Conservation (phyloP, 1,284 basidiomycete species). For the Spongiforma sp. region DNA sequence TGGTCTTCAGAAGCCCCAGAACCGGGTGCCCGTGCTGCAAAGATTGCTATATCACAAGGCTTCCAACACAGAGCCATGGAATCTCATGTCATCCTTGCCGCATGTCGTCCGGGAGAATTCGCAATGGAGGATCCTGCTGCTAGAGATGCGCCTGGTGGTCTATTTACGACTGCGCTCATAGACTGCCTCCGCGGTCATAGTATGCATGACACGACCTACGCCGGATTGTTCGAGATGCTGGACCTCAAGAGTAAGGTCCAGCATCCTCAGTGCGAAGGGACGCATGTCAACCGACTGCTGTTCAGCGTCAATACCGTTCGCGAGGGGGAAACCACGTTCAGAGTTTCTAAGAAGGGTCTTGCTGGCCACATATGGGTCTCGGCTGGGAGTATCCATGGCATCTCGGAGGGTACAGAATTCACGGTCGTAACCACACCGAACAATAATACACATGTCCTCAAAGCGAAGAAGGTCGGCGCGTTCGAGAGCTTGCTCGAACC, state of each 20-base stretch:
- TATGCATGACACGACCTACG: constrained; percentile 23
- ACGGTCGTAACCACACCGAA: constrained; percentile 1
- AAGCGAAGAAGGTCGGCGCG: constrained; percentile 15
- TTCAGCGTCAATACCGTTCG: constrained; percentile 28
- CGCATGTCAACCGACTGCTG: constrained; percentile 22
- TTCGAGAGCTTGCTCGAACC: constrained; percentile 20
- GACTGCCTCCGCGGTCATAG: constrained; percentile 15
- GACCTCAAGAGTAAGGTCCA: constrained; percentile 14
- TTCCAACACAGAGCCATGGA: constrained; percentile 24
- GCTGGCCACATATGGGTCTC: constrained; percentile 20
- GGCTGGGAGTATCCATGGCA: constrained; percentile 26
- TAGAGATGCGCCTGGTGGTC: constrained; percentile 15
- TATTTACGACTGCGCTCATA: constrained; percentile 30
- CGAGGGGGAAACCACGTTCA: constrained; percentile 23
- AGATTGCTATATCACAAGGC: constrained; percentile 12
- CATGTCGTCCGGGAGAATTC: constrained; percentile 21
- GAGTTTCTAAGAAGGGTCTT: constrained; percentile 13
- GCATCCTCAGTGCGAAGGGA: constrained; percentile 28
- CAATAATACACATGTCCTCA: constrained; percentile 11
- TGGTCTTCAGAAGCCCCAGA: constrained; percentile 10
- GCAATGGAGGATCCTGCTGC: constrained; percentile 18
- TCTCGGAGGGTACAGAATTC: constrained; percentile 23
- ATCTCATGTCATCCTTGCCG: constrained; percentile 29
- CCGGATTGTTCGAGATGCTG: constrained; percentile 17
- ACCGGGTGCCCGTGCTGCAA: constrained; percentile 10